Base-by-base conservation (phyloP, 1,284 basidiomycete genomes). In the Thelephora terrestris region DNA sequence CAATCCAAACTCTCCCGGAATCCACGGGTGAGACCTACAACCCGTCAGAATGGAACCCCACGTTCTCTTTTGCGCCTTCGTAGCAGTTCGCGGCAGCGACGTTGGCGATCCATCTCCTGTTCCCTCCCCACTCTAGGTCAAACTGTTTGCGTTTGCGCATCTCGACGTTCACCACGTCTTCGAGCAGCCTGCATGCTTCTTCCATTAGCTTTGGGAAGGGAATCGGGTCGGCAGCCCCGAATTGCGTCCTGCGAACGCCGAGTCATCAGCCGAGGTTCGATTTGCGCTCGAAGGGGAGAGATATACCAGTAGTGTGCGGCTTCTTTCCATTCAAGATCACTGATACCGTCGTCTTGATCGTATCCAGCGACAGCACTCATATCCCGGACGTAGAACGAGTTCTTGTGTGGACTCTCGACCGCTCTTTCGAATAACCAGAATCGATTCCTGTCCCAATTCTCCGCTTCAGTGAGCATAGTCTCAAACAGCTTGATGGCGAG, bases 41-140 rank as follows among this genome's bases (percentile, higher is more conserved):
- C 50, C 81, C 78, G 60, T 86, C 93, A 1, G 90, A 84, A 61
- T 95, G 92, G 62, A 79, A 85, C 0, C 91, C 92, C 3, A 95
- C 91, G 47, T 80, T 81, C 61, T 91, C 88, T 55, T 84, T 83
- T 6, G 78, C 75, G 3, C 92, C 93, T 68, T 83, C 76, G 58
- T 96, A 97, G 55, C 89, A 84, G 59, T 97, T 97, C 3, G 90
- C 81, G 0, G 90, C 93, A 4, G 91, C 91, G 21, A 94, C 88
- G 57, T 93, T 95, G 0, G 93, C 91, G 43, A 76, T 71, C 93
- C 93, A 97, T 12, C 69, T 60, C 4, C 51, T 47, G 16, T 63
- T 58, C 0, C 78, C 79, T 14, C 66, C 74, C 78, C 85, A 95
- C 64, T 96, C 92, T 3, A 85, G 66, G 2, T 77, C 73, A 61